phyloP scores from a whole-genome alignment of 1,284 basidiomycete species.

The Puccinia polysora region DNA sequence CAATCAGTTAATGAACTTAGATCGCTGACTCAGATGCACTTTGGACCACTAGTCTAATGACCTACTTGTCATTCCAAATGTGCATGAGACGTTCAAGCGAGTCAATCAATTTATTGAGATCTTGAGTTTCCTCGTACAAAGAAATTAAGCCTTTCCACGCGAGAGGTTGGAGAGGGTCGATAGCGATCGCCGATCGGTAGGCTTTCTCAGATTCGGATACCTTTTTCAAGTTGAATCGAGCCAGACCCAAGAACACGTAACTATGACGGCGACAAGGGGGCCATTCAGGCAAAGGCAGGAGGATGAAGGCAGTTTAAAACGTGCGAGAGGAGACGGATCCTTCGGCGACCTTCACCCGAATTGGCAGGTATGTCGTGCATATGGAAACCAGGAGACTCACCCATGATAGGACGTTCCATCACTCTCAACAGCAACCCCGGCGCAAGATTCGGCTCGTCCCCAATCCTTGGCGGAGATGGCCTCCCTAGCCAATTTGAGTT shows the following conservation, averaged over 20 bases:
- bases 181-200: conserved; percentile 29
- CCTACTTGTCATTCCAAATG: conserved; percentile 41
- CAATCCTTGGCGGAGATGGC: conserved; percentile 34
- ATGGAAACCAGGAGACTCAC: conserved; percentile 12
- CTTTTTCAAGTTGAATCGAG: conserved; percentile 30
- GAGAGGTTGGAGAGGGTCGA: conserved; percentile 32
- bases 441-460: conserved; percentile 9
- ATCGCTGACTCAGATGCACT: background rate
- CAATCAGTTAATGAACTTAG: background rate
- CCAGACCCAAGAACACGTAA: conserved; percentile 35
- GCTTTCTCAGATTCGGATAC: conserved; percentile 11
- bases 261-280: conserved; percentile 6
- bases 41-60: background rate
- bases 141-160: conserved; percentile 37
- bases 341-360: no score
- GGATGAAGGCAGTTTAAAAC: background rate
- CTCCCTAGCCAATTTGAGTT: conserved; percentile 27
- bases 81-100: background rate
- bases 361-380: no score
- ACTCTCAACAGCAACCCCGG: conserved; percentile 5
- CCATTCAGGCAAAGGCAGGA: no score
- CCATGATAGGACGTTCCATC: conserved; percentile 29
- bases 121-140: conserved; percentile 22
- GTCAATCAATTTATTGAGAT: conserved; percentile 9
- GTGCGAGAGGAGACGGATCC: no score